These are phyloP conservation scores for Candida anglica DNA, from an alignment of 805 yeast genomes.

Conservation along the genomic window DNA sequence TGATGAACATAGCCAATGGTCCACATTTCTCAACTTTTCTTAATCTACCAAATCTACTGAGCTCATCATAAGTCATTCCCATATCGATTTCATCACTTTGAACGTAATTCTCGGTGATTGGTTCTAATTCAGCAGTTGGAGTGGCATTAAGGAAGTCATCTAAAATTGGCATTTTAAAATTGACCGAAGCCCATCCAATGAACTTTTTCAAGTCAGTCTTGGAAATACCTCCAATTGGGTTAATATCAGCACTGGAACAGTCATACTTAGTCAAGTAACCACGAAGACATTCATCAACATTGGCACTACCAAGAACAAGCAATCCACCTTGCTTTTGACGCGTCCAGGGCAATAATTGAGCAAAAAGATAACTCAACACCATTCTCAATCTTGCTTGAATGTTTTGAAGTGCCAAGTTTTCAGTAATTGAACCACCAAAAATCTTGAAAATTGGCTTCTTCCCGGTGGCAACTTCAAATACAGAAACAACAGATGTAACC, in stretches of 20 bases:
- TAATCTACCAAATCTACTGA: constrained; percentile 83
- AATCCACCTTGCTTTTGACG: constrained; percentile 69
- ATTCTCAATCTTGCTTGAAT: constrained; percentile 94
- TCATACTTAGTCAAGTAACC: constrained; percentile 97
- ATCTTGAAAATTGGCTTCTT: constrained; percentile 83
- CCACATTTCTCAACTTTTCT: constrained; percentile 95
- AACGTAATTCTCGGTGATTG: constrained; percentile 85
- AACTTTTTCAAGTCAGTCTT: constrained; percentile 88
- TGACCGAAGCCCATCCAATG: constrained; percentile 69
- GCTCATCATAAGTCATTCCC: constrained; percentile 97
- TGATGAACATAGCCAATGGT: constrained; percentile 91
- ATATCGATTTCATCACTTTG: constrained; percentile 96
- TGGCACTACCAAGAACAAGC: constrained; percentile 91
- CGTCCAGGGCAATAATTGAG: constrained; percentile 94
- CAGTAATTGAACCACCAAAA: constrained; percentile 90
- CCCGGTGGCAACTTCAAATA: constrained; percentile 89
- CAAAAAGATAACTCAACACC: constrained; percentile 92
- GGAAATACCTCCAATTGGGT: constrained; percentile 98
- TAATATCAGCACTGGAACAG: constrained; percentile 94
- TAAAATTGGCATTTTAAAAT: constrained; percentile 74
- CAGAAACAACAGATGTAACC: constrained; percentile 66
- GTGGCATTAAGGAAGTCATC: constrained; percentile 80
- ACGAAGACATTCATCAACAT: constrained; percentile 93
- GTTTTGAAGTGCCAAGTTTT: constrained; percentile 91
- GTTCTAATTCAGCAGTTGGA: constrained; percentile 98